These are phyloP conservation scores for Beauveria brongniartii DNA, from an alignment of 2,329 filamentous ascomycete genomes.

Conservation along the genomic window DNA sequence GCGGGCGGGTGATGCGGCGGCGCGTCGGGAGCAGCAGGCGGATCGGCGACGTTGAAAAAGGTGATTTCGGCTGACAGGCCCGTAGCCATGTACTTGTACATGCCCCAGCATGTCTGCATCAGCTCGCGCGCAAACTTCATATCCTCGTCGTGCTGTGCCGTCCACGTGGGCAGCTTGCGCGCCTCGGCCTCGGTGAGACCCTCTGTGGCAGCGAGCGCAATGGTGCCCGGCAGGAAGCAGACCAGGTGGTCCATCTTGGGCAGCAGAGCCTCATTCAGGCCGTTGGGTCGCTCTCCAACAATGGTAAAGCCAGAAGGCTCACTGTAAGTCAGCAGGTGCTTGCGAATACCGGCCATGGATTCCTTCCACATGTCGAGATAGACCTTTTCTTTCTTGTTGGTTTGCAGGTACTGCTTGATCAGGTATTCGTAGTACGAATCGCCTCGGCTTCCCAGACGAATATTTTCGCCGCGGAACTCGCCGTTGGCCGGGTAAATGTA, in stretches of 20 bases:
- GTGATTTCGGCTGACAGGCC: slow-evolving; percentile 93
- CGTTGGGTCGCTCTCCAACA: slow-evolving; percentile 74
- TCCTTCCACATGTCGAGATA: slow-evolving; percentile 94
- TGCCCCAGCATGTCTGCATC: slow-evolving; percentile 96
- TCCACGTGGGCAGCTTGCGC: slow-evolving; percentile 64
- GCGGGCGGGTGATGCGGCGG: slow-evolving; percentile 40
- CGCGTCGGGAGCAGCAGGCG: slow-evolving; percentile 52
- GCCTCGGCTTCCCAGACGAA: slow-evolving; percentile 84
- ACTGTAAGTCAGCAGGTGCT: slow-evolving; percentile 87
- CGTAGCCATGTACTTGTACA: slow-evolving; percentile 85
- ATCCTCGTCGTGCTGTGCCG: slow-evolving; percentile 71
- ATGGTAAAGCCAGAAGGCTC: slow-evolving; percentile 75
- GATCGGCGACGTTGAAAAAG: slow-evolving; percentile 70
- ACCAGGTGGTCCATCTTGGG: slow-evolving; percentile 98
- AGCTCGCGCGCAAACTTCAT: slow-evolving; percentile 82
- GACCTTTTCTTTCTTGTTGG: slow-evolving; percentile 72
- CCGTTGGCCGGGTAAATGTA: slow-evolving; percentile 77
- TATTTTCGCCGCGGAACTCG: slow-evolving; percentile 73
- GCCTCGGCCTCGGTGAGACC: slow-evolving; percentile 70
- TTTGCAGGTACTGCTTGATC: slow-evolving; percentile 97
- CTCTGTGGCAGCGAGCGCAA: slow-evolving; percentile 78
- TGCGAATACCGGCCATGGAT: slow-evolving; percentile 74
- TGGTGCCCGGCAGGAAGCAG: slow-evolving; percentile 95
- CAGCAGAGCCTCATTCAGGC: slow-evolving; percentile 56
- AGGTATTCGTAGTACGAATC: slow-evolving; percentile 99